phyloP scores from a whole-genome alignment of 2,329 filamentous ascomycete genomes.

The Talaromyces sp. region DNA sequence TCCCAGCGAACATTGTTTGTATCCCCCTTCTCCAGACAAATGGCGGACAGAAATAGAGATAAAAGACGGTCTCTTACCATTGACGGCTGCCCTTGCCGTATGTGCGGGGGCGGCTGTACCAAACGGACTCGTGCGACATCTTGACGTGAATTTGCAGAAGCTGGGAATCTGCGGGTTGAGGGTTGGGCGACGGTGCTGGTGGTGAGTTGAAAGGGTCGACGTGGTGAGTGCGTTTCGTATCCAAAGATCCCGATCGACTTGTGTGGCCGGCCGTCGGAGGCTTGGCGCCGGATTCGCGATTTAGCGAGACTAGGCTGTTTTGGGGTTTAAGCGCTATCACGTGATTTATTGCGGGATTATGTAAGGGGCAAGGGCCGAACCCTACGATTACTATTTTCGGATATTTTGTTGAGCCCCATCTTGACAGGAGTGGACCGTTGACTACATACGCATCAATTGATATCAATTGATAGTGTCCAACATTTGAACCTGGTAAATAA shows the following conservation, averaged over 20 bases:
- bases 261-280: not conserved
- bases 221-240: not conserved
- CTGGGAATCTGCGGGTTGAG: not conserved
- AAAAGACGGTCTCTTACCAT: constrained; percentile 61
- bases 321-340: not conserved
- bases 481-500: too few relatives aligned
- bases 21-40: not conserved
- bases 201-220: not conserved
- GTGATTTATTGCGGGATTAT: not conserved
- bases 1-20: not conserved
- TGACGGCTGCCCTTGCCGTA: constrained; percentile 86
- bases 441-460: too few relatives aligned
- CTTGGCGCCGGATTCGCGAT: not conserved
- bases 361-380: not conserved
- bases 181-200: not conserved
- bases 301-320: constrained; percentile 1
- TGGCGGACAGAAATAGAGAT: not conserved
- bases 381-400: not conserved
- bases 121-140: constrained; percentile 94
- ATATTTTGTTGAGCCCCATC: not conserved
- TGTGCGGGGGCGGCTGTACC: constrained; percentile 95
- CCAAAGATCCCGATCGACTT: not conserved
- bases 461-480: too few relatives aligned
- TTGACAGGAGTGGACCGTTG: too few relatives aligned
- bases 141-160: constrained; percentile 30